Base-by-base conservation (phyloP, 2,329 filamentous ascomycete genomes). In the Hortaea sp. region DNA sequence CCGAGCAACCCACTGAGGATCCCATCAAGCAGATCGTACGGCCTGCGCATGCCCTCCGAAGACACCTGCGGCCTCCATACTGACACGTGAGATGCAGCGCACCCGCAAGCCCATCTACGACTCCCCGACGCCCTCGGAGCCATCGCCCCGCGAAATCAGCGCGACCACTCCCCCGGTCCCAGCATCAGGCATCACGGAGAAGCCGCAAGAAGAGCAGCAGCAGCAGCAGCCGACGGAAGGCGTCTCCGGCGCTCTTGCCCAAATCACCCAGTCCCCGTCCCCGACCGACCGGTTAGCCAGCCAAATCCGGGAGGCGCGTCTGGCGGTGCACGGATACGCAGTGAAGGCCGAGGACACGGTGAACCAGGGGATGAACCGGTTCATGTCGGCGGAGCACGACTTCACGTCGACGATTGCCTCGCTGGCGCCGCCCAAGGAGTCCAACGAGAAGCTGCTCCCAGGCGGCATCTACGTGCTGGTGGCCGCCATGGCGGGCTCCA, bases 401-500 rank as follows among this genome's bases (percentile, higher is more conserved):
- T 89, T 97, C 72, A 94, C 90, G 58, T 79, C 77, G 67, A 97
- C 92, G 50, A 69, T 98, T 56, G 87, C 89, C 49, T 88, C 85
- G 20, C 78, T 98, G 35, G 92, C 89, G 13, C 92, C 92, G 29
- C 75, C 88, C 34, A 83, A 82, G 60, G 84, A 90, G 68, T 86
- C 81, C 50, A 86, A 85, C 64, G 92, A 98, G 74, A 81, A 82
- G 63, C 77, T 98, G 47, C 82, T 97, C 69, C 92, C 92, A 31
- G 90, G 90, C 28, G 75, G 81, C 49, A 80, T 97, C 56, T 97
- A 97, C 70, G 88, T 97, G 41, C 78, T 95, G 29, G 89, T 98
- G 41, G 84, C 89, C 38, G 82, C 87, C 59, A 95, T 98, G 89
- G 87, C 92, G 32, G 92, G 90, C 57, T 88, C 81, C 67, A 97